Conservation (phyloP, 2,329 filamentous ascomycete genomes). For the Chrysoporthe austroafricana region DNA sequence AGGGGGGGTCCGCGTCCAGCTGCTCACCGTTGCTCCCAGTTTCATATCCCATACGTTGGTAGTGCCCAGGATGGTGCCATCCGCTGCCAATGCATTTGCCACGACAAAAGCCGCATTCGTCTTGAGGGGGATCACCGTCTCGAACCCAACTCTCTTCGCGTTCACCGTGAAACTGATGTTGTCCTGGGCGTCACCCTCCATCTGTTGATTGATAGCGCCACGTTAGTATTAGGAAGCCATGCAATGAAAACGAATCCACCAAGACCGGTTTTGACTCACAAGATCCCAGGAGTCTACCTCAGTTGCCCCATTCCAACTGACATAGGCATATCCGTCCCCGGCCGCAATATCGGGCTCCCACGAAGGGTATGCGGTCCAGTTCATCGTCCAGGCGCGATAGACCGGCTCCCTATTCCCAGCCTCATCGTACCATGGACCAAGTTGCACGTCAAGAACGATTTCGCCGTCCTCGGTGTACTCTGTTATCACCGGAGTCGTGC, state of each 20-base stretch:
- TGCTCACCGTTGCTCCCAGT: constrained; percentile 27
- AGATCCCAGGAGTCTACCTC: constrained; percentile 34
- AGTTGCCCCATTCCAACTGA: constrained; percentile 41
- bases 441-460: constrained; percentile 47
- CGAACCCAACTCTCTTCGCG: constrained; percentile 25
- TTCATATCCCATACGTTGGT: constrained; percentile 27
- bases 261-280: constrained; percentile 13
- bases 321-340: constrained; percentile 31
- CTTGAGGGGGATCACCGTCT: constrained; percentile 27
- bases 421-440: constrained; percentile 35
- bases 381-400: constrained; percentile 32
- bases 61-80: constrained; percentile 25
- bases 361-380: constrained; percentile 33
- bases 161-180: constrained; percentile 27
- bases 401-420: constrained; percentile 27
- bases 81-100: constrained; percentile 24
- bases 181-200: constrained; percentile 22
- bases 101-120: constrained; percentile 20
- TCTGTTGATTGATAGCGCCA: constrained; percentile 9
- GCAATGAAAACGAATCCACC: neutral
- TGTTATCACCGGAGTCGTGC: constrained; percentile 49
- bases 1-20: neutral
- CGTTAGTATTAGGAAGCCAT: neutral
- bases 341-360: constrained; percentile 33
- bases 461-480: constrained; percentile 47